Conservation (phyloP, 2,329 filamentous ascomycete species). For the Domatiomyces globalis region DNA sequence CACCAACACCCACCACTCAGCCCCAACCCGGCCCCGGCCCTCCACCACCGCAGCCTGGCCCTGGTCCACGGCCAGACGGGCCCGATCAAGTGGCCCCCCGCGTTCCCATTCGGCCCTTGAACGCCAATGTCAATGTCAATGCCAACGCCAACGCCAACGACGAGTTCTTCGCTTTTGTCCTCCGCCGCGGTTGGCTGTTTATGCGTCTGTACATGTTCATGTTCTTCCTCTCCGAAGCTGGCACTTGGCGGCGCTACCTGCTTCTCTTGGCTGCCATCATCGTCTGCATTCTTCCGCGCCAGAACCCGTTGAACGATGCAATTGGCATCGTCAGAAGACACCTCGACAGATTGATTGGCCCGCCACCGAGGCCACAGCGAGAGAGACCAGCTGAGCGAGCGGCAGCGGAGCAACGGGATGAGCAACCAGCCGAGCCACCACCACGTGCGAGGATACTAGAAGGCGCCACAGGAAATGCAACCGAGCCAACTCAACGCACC, state of each 20-base stretch:
- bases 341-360: slow-evolving; percentile 28
- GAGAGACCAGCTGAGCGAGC: slow-evolving; percentile 1
- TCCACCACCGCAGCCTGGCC: not conserved
- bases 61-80: not conserved
- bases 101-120: not conserved
- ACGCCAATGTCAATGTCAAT: not conserved
- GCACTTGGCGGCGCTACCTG: slow-evolving; percentile 30
- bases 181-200: slow-evolving; percentile 42
- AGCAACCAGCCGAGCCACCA: not conserved
- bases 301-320: slow-evolving; percentile 25
- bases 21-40: not conserved
- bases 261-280: slow-evolving; percentile 27
- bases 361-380: slow-evolving; percentile 9
- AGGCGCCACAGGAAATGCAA: not conserved
- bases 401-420: too few species aligned
- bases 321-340: slow-evolving; percentile 30
- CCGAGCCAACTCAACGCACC: not conserved
- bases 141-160: slow-evolving; percentile 7
- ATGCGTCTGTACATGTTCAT: slow-evolving; percentile 44
- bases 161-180: slow-evolving; percentile 27
- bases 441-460: not conserved
- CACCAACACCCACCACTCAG: not conserved
- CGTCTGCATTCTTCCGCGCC: slow-evolving; percentile 29
- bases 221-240: slow-evolving; percentile 42
- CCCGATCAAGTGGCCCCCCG: not conserved